Base-by-base conservation (phyloP, 2,329 filamentous ascomycete genomes). In the Calonectria pseudoreteaudii region DNA sequence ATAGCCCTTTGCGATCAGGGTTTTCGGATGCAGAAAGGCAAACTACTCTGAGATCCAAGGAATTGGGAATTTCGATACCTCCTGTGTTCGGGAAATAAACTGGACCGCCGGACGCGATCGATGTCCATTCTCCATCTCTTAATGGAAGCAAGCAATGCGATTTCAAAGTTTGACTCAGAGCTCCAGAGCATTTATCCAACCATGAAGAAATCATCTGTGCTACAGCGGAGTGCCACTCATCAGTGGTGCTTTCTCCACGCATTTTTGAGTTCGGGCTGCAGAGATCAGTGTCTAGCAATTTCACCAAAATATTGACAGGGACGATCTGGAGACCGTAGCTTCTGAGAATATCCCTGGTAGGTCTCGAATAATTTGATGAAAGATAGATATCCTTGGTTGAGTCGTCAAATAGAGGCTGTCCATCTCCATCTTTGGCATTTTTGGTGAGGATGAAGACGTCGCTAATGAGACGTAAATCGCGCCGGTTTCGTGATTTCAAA, bases 361-460 rank as follows among this genome's bases (percentile, higher is more conserved):
- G 31, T 16, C 3, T 1, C 28, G 66, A 0, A 44, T 78, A 78
- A 1, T 28, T 64, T 1, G 70, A 16, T 6, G 76, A 76, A 44
- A 75, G n/a, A n/a, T 49, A 77, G 14, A 50, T 28, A 23, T 78
- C 71, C 4, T 53, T 14, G 20, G 11, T 6, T 2, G 68, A 44
- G 10, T 74, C 58, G 18, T 75, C 75, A 16, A 77, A 64, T 8
- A 78, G 1, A 14, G 74, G 72, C 4, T 66, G n/a, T 23, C 71
- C 74, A 1, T 53, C n/a, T 36, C 26, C 2, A 4, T 73, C 66
- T 16, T 1, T 44, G 13, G 20, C 31, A 14, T 13, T 20, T 0
- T 0, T 7, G 11, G 4, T 0, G 3, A 68, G 65, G 20, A 71
- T 60, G 3, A 30, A 0, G 18, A 77, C 41, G 2, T 76, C 70